phyloP scores from a whole-genome alignment of 371 early-diverging fungal species.

The Sporodiniella umbellata region DNA sequence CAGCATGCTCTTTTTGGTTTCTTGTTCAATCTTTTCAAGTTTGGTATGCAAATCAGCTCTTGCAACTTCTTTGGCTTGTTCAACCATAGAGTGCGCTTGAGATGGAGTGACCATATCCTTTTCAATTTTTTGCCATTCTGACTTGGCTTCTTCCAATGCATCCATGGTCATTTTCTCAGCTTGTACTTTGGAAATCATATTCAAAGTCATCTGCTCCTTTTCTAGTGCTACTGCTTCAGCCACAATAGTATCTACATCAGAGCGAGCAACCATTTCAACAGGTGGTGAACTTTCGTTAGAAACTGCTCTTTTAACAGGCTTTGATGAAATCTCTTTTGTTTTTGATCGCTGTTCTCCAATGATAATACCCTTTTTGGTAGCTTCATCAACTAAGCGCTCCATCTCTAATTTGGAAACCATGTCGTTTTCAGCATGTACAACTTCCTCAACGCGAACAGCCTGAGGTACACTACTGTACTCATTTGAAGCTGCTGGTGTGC shows the following conservation, averaged over 20 bases:
- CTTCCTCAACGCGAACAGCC: too few species aligned
- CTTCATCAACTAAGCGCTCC: not conserved
- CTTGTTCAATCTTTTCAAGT: not conserved
- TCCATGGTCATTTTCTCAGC: constrained; percentile 5
- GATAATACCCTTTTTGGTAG: not conserved
- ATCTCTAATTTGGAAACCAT: not conserved
- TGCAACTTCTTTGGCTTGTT: not conserved
- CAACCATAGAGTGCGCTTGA: not conserved
- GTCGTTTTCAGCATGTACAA: too few species aligned
- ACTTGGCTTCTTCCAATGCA: constrained; percentile 13
- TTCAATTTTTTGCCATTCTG: constrained; percentile 7
- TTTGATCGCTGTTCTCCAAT: not conserved
- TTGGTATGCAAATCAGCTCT: not conserved
- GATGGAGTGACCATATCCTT: not conserved
- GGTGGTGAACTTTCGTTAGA: constrained; percentile 41
- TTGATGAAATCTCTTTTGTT: not conserved
- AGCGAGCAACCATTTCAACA: constrained; percentile 17
- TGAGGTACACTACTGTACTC: too few species aligned
- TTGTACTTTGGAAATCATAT: constrained; percentile 1
- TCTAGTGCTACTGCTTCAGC: not conserved
- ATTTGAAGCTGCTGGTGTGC: too few species aligned
- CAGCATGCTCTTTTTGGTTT: constrained; percentile 6
- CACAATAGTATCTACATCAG: not conserved
- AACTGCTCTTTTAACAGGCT: not conserved
- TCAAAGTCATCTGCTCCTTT: not conserved